Conservation (phyloP, 2,329 filamentous ascomycete genomes). For the Dendryphion nanum region DNA sequence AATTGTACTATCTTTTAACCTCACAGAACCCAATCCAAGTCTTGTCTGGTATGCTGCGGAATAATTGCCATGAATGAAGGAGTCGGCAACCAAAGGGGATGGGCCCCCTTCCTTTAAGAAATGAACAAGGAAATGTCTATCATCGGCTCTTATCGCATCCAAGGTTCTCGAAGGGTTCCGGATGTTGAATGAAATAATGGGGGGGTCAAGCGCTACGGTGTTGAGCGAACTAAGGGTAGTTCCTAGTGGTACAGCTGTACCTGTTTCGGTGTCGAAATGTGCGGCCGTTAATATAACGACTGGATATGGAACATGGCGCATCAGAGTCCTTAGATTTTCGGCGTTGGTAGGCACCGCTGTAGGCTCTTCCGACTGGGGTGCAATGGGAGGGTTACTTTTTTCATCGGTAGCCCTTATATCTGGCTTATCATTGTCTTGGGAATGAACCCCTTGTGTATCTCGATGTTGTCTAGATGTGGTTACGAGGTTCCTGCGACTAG, state of each 20-base stretch:
- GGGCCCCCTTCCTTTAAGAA: constrained; percentile 39
- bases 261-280: constrained; percentile 11
- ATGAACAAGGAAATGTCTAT: constrained; percentile 49
- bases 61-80: constrained; percentile 30
- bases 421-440: too few relatives aligned
- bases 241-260: constrained; percentile 22
- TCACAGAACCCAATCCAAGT: not conserved
- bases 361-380: too few relatives aligned
- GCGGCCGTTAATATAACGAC: constrained; percentile 55
- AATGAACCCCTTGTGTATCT: too few relatives aligned
- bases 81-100: constrained; percentile 29
- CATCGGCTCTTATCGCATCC: constrained; percentile 48
- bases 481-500: too few relatives aligned
- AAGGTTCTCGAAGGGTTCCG: constrained; percentile 56
- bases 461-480: too few relatives aligned
- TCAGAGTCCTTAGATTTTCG: constrained; percentile 37
- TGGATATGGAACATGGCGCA: constrained; percentile 57
- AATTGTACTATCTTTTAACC: constrained; percentile 7
- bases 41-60: constrained; percentile 15
- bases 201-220: constrained; percentile 57
- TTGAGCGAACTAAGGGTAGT: constrained; percentile 63
- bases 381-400: too few relatives aligned
- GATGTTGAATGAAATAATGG: constrained; percentile 63
- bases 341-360: too few relatives aligned
- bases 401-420: too few relatives aligned